Evolutionary conservation across 1,284 basidiomycete species (phyloP), one percentile per base, ranked within the genome.

Genomic region (Lignosus rhinocerotis): DNA sequence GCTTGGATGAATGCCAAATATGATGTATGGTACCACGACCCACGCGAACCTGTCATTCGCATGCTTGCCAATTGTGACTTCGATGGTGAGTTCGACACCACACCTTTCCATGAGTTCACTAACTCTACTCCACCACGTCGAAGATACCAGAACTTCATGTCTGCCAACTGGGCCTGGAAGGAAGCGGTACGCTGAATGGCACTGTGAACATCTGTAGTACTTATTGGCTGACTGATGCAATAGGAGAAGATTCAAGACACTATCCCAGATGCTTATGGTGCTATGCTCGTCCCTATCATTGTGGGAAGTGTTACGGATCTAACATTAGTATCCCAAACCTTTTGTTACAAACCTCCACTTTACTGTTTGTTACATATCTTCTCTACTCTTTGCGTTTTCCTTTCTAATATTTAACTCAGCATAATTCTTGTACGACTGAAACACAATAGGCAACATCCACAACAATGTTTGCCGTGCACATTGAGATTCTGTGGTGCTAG

Each of bases 1-100:
- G 9, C 63, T 0, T 80, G 78, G 78, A 78, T 72, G 73, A 54
- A 44, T 0, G 56, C 63, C 7, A 50, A 62, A 1, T 77, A 76
- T 58, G 67, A 75, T 4, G 67, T 80, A 0, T 78, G 71, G 65
- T 75, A 59, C 59, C 67, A 71, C 0, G 66, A 79, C 59, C 39
- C 64, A 2, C 60, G 34, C 3, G 32, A 25, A 0, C 31, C 66
- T 5, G 25, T 60, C 0, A 53, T 21, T 5, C 38, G 53, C 1
- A 60, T 67, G 52, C 50, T 69, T 2, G 25, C 38, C 2, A 70
- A 66, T 45, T 59, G 60, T 1, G 68, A 62, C 36, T 63, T 60
- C 39, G 31, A 46, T 5, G 38, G 25, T 1, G 51, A 63, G 8
- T 50, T 66, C 3, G 60, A 67, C 42, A 60, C 32, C 10, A 14